Evolutionary conservation across 1,139 yeast species (phyloP).

Genomic region (Taphrina betulina): DNA sequence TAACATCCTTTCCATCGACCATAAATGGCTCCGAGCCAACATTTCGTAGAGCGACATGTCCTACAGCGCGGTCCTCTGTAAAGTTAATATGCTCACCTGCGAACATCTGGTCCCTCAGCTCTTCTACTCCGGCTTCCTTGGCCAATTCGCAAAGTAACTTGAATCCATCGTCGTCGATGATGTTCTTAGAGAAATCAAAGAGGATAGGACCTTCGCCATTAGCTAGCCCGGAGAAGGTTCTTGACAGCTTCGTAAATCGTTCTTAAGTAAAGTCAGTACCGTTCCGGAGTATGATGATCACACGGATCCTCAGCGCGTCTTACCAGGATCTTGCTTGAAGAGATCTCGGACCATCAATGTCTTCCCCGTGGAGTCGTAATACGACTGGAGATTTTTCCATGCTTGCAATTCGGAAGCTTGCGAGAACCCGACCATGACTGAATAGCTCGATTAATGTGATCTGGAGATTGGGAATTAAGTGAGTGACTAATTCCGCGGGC

Average conservation of each 20-base stretch:
- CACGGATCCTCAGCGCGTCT: not conserved
- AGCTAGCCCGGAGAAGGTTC: conserved; percentile 62
- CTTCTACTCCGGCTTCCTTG: conserved; percentile 82
- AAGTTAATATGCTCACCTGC: conserved; percentile 89
- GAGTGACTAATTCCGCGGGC: not conserved
- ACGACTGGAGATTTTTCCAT: conserved; percentile 72
- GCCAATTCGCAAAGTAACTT: conserved; percentile 71
- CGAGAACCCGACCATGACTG: conserved; percentile 53
- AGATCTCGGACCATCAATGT: conserved; percentile 71
- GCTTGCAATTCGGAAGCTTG: conserved; percentile 76
- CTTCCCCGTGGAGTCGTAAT: conserved; percentile 69
- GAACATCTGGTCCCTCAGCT: conserved; percentile 86
- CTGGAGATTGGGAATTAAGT: not conserved
- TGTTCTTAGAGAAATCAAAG: conserved; percentile 92
- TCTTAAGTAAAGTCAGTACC: conserved; percentile 1
- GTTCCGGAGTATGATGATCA: not conserved
- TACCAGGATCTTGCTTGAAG: conserved; percentile 62
- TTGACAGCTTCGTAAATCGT: conserved; percentile 73
- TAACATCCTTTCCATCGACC: conserved; percentile 86
- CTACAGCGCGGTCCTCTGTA: conserved; percentile 96
- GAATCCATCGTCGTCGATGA: conserved; percentile 80
- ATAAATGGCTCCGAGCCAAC: conserved; percentile 75
- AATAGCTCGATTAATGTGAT: not conserved
- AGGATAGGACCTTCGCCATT: conserved; percentile 82
- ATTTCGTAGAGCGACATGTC: conserved; percentile 94